Evolutionary conservation across 2,329 filamentous ascomycete genomes (phyloP), one percentile per base, ranked within the genome.

Genomic region (Elsinoe australis): DNA sequence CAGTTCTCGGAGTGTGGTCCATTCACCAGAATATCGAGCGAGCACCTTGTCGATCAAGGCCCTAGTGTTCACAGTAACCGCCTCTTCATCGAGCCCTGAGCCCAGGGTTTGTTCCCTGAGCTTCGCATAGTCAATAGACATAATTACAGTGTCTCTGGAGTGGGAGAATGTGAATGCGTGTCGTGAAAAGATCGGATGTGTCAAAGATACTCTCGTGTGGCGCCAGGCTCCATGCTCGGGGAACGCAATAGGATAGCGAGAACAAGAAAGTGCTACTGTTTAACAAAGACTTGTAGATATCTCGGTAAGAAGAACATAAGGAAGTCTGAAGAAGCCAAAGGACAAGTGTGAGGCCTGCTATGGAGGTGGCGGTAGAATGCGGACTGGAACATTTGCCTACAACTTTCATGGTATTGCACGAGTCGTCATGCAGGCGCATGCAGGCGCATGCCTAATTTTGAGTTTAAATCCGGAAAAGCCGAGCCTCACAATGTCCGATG

Each of bases 11-110:
- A 98, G 70, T 9, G 79, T 80, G 9, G 78, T 81, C 83, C 90
- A 95, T 71, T 98, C 94, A 58, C 92, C 90, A 2, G 89, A 95
- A 64, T 98, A 98, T 61, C 92, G 78, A 7, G 92, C 92, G 42
- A 98, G 77, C 8, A 98, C 90, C 67, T 98, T 98, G 70, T 96
- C 94, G 62, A 98, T 98, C 58, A 98, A 69, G 34, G 92, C 92
- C 61, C 94, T 78, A 41, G 92, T 98, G 63, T 98, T 95, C 61
- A 98, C 92, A 0, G 92, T 98, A 49, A 98, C 92, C 33, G 92
- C 92, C 67, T 96, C 92, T 66, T 96, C 92, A 58, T 94, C 87
- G 52, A 88, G 85, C 55, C 86, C 86, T 50, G 87, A 83, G 49
- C 78, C 80, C 71, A 98, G 78, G 19, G 92, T 92, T 59, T 87